Conservation (phyloP, 202 grass and related monocot genomes). For the Cymbopogon flexuosus region DNA sequence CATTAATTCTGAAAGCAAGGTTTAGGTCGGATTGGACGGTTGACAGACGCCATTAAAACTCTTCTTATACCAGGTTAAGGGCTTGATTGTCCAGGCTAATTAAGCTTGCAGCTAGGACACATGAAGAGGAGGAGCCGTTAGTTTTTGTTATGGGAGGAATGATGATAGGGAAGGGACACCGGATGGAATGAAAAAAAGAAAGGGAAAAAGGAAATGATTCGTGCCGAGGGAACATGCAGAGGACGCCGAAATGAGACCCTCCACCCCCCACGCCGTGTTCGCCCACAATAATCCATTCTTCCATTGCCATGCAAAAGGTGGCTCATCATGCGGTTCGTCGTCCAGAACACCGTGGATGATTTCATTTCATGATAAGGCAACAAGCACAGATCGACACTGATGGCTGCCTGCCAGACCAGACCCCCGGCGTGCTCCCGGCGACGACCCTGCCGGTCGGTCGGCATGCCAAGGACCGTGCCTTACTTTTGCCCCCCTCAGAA, state of each 20-base stretch:
- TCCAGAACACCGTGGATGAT: conserved; percentile 13
- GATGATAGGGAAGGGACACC: conserved; percentile 28
- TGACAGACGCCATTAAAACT: background rate
- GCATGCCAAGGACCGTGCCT: background rate
- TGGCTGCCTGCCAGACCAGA: background rate
- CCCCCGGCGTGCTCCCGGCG: background rate
- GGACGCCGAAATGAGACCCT: conserved; percentile 24
- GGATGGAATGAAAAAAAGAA: background rate
- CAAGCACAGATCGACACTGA: background rate
- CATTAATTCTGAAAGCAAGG: background rate
- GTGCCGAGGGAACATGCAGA: background rate
- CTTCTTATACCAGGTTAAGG: no score
- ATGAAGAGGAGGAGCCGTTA: background rate
- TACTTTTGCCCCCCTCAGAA: no score
- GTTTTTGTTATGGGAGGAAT: background rate
- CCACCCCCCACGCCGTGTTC: conserved; percentile 10
- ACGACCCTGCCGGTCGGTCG: background rate
- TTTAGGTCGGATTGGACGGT: no score
- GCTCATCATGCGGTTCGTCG: background rate
- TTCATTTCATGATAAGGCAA: background rate
- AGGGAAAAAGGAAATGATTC: background rate
- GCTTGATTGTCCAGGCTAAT: no score
- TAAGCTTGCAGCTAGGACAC: background rate
- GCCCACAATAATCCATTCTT: no score
- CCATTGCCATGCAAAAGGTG: conserved; percentile 31